These are phyloP conservation scores for Kwoniella dejecticola DNA, from an alignment of 768 basidiomycete genomes.

Conservation along the genomic window DNA sequence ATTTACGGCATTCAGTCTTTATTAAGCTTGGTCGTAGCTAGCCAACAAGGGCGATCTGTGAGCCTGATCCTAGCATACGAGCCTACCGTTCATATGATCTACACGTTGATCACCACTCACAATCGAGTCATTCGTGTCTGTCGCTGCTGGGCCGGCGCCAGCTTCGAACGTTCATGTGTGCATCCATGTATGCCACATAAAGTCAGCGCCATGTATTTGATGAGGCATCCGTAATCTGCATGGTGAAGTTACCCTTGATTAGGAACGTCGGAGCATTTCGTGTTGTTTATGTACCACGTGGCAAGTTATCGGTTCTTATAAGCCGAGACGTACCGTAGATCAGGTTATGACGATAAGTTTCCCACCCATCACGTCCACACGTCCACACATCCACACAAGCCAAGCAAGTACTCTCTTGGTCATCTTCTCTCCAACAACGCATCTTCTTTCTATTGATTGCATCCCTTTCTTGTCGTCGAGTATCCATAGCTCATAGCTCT, in stretches of 20 bases:
- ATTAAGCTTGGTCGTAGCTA: background rate
- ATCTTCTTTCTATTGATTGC: background rate
- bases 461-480: conserved; percentile 1
- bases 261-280: too few species aligned
- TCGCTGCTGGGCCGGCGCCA: too few species aligned
- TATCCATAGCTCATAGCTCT: background rate
- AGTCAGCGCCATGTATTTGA: too few species aligned
- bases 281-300: too few species aligned
- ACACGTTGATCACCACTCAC: too few species aligned
- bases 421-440: conserved; percentile 3
- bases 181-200: too few species aligned
- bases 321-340: background rate
- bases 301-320: background rate
- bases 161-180: too few species aligned
- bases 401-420: background rate
- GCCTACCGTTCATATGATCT: too few species aligned
- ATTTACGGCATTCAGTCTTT: conserved; percentile 2
- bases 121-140: too few species aligned
- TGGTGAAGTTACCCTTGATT: too few species aligned
- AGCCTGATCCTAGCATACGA: background rate
- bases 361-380: background rate
- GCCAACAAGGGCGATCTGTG: background rate
- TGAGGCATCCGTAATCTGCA: too few species aligned
- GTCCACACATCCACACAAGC: background rate
- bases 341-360: background rate